A percentile compares a stretch with the other conserved stretches of the same genome.
These are phyloP conservation scores for Posidonia australis DNA, from an alignment of 106 monocot species.

Conservation along the genomic window DNA sequence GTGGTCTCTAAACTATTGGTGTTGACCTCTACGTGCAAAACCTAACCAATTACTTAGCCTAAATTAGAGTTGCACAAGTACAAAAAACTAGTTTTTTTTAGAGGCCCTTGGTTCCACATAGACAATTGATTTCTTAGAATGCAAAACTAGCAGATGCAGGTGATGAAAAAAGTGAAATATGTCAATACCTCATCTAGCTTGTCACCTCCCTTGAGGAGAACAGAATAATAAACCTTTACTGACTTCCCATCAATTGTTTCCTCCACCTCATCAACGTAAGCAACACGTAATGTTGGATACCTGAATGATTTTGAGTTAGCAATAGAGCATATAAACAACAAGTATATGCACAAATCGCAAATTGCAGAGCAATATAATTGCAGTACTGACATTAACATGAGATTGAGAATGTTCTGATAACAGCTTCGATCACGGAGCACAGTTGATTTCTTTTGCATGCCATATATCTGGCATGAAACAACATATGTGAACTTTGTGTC, in stretches of 20 bases:
- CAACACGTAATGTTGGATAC: slow-evolving; percentile 74
- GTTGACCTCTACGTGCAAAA: no score
- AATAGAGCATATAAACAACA: no score
- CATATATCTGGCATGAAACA: slow-evolving; percentile 92
- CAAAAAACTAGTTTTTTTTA: no score
- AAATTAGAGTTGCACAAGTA: no score
- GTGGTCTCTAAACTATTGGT: no score
- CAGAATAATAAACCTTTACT: slow-evolving; percentile 80
- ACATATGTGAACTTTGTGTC: slow-evolving; percentile 95
- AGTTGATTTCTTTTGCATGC: slow-evolving; percentile 66
- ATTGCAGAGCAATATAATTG: background rate
- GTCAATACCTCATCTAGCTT: slow-evolving; percentile 83
- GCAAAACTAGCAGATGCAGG: background rate
- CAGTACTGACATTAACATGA: slow-evolving; percentile 47
- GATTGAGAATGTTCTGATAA: slow-evolving; percentile 79
- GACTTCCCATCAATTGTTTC: slow-evolving; percentile 45
- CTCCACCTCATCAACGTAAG: slow-evolving; percentile 91
- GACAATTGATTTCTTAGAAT: background rate
- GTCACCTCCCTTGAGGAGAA: slow-evolving; percentile 92
- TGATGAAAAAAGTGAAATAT: background rate
- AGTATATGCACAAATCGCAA: no score
- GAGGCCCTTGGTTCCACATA: no score
- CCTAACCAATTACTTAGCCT: no score
- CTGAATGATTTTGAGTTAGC: slow-evolving; percentile 13
- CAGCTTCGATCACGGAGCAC: slow-evolving; percentile 43